Conservation (phyloP, 129 eudicot genomes). For the Kitagawia praeruptora region DNA sequence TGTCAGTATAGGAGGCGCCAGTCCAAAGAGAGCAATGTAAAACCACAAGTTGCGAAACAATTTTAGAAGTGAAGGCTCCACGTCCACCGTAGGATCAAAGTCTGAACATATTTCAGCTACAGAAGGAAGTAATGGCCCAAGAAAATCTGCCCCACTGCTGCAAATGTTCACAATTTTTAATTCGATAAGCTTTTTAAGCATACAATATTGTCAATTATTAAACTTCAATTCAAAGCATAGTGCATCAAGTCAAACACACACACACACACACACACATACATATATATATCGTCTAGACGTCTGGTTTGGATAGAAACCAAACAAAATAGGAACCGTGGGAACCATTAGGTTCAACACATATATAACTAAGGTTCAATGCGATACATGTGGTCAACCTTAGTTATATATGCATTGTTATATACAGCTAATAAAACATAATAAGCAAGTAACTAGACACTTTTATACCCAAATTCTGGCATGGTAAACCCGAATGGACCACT, state of each 20-base stretch:
- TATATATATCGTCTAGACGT: too few species aligned
- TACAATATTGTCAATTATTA: neutral
- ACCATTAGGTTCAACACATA: neutral
- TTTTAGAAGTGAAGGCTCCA: slow-evolving; percentile 91
- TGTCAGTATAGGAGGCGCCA: slow-evolving; percentile 88
- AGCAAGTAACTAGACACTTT: neutral
- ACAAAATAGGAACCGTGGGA: neutral
- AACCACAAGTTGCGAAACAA: slow-evolving; percentile 97
- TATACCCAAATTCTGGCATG: neutral
- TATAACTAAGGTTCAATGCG: neutral
- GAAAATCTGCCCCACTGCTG: slow-evolving; percentile 99
- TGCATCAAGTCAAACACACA: neutral
- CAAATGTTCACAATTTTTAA: slow-evolving; percentile 17
- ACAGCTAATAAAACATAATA: neutral
- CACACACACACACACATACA: too few species aligned
- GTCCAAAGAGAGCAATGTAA: slow-evolving; percentile 92
- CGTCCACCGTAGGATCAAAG: slow-evolving; percentile 73
- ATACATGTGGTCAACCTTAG: neutral
- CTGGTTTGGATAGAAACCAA: too few species aligned
- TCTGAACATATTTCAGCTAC: slow-evolving; percentile 98
- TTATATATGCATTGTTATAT: neutral
- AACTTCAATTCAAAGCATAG: neutral
- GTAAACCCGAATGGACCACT: neutral
- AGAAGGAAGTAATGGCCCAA: slow-evolving; percentile 98
- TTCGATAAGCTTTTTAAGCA: slow-evolving; percentile 11